Percentiles rank a stretch among this genome's conserved stretches.
phyloP scores from a whole-genome alignment of 2,329 filamentous ascomycete species.

The Xylaria sp. region DNA sequence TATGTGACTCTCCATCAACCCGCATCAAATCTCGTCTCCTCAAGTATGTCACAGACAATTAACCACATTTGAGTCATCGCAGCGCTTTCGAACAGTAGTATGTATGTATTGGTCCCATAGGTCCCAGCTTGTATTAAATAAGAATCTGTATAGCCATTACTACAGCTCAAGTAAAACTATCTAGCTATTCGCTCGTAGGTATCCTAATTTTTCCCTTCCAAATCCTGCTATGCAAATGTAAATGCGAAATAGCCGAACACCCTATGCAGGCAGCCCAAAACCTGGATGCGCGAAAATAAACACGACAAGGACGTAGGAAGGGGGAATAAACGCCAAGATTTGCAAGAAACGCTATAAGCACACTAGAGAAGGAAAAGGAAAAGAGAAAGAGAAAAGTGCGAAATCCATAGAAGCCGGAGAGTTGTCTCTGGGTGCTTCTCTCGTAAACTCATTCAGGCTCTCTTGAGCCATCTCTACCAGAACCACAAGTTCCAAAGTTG shows the following conservation, averaged over 20 bases:
- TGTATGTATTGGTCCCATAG: not conserved
- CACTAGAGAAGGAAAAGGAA: not conserved
- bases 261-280: constrained; percentile 3
- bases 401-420: not conserved
- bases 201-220: constrained; percentile 12
- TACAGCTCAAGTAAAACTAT: constrained; percentile 12
- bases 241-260: constrained; percentile 4
- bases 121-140: not conserved
- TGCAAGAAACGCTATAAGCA: not conserved
- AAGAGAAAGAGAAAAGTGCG: not conserved
- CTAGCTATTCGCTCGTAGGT: constrained; percentile 2
- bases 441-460: not conserved
- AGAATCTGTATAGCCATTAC: constrained; percentile 9
- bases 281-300: not conserved
- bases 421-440: not conserved
- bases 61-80: not conserved
- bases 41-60: not conserved
- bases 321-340: not conserved
- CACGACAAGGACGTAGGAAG: not conserved
- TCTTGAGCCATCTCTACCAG: constrained; percentile 3
- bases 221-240: constrained; percentile 34
- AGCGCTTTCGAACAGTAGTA: not conserved
- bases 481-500: not conserved
- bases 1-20: not conserved
- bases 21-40: not conserved